phyloP scores from a whole-genome alignment of 2,329 filamentous ascomycete genomes.

The Didymella segeticola region DNA sequence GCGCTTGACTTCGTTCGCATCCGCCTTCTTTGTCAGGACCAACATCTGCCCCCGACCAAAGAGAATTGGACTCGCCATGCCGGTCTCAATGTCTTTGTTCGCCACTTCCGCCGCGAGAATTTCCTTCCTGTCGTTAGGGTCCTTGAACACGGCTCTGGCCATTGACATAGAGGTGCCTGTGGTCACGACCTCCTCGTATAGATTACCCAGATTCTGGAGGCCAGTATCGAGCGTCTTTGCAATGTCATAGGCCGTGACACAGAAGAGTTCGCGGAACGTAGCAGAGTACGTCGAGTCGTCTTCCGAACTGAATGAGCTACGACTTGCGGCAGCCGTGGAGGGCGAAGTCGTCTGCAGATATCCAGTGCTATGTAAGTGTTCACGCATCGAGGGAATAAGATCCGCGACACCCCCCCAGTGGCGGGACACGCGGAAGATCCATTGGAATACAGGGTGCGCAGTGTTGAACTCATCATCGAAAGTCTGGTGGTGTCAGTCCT shows the following conservation, averaged over 20 bases:
- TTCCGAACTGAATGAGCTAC: conserved; percentile 41
- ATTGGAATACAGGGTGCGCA: conserved; percentile 81
- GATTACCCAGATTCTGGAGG: conserved; percentile 68
- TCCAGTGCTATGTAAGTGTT: conserved; percentile 67
- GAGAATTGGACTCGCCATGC: conserved; percentile 40
- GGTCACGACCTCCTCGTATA: conserved; percentile 78
- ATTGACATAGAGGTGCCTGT: conserved; percentile 68
- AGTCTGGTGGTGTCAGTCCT: conserved; percentile 47
- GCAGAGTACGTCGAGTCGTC: conserved; percentile 74
- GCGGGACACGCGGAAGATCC: conserved; percentile 82
- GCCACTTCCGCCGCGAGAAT: conserved; percentile 36
- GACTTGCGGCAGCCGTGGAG: conserved; percentile 23
- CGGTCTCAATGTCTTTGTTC: conserved; percentile 50
- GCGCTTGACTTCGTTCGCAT: conserved; percentile 65
- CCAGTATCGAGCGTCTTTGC: conserved; percentile 70
- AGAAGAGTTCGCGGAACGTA: conserved; percentile 84
- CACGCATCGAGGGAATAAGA: conserved; percentile 74
- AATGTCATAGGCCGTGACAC: conserved; percentile 76
- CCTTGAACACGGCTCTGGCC: conserved; percentile 63
- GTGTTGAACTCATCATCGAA: conserved; percentile 78
- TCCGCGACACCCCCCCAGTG: conserved; percentile 76
- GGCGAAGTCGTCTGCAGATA: conserved; percentile 32
- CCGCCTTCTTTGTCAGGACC: conserved; percentile 74
- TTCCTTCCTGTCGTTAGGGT: conserved; percentile 24
- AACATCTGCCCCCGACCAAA: conserved; percentile 79